Conservation (phyloP, 192 early-diverging fungal genomes). For the Linnemannia elongata region DNA sequence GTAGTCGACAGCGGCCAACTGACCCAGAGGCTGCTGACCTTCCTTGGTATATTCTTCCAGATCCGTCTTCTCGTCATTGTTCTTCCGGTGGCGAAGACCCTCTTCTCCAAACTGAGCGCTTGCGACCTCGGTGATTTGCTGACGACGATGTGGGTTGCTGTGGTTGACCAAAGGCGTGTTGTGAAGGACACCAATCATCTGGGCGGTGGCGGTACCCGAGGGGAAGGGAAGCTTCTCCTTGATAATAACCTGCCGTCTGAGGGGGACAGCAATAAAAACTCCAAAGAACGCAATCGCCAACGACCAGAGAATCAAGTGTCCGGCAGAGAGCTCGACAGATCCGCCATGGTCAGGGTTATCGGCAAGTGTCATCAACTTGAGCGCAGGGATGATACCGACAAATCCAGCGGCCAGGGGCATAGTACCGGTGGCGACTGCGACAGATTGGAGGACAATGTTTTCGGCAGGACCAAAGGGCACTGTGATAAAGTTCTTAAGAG, state of each 20-base stretch:
- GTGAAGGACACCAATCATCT: slow-evolving; percentile 84
- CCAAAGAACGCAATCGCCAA: slow-evolving; percentile 88
- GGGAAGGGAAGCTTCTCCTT: slow-evolving; percentile 88
- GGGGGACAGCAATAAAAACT: slow-evolving; percentile 88
- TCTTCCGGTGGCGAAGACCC: slow-evolving; percentile 19
- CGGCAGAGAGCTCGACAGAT: slow-evolving; percentile 61
- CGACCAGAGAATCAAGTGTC: slow-evolving; percentile 79
- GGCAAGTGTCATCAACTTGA: slow-evolving; percentile 72
- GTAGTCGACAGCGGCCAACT: slow-evolving; percentile 24
- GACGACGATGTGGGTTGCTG: not conserved
- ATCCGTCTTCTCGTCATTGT: not conserved
- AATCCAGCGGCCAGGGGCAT: slow-evolving; percentile 88
- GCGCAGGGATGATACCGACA: slow-evolving; percentile 87
- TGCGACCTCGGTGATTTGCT: not conserved
- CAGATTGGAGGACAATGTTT: slow-evolving; percentile 89
- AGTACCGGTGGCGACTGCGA: slow-evolving; percentile 86
- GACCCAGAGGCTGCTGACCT: slow-evolving; percentile 20
- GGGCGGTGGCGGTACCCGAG: slow-evolving; percentile 87
- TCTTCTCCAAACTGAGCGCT: slow-evolving; percentile 4
- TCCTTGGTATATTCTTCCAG: slow-evolving; percentile 24
- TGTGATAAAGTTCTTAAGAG: slow-evolving; percentile 57
- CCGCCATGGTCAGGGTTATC: slow-evolving; percentile 62
- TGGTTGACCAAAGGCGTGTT: slow-evolving; percentile 66
- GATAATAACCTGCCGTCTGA: slow-evolving; percentile 84
- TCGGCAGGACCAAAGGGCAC: slow-evolving; percentile 82